A percentile compares a stretch with the other conserved stretches of the same genome.
Evolutionary conservation across 1,284 basidiomycete species (phyloP).

Genomic region (Pseudozyma hubeiensis): DNA sequence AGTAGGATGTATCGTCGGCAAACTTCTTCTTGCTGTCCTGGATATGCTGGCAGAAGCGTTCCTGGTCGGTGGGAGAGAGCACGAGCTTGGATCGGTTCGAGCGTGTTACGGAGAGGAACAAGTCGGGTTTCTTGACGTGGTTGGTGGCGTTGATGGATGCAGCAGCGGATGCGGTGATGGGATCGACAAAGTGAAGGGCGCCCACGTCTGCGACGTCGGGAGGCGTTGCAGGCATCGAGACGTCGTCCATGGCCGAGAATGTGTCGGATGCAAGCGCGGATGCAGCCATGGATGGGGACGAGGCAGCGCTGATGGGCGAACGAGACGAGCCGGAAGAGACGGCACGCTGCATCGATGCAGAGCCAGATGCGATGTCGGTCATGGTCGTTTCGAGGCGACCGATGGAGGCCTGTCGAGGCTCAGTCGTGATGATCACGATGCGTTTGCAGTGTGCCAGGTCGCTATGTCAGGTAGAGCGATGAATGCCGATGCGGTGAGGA

Average conservation of each 20-base stretch:
- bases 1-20: constrained; percentile 39
- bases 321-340: constrained; percentile 14
- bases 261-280: constrained; percentile 23
- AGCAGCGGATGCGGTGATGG: constrained; percentile 5
- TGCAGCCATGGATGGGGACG: constrained; percentile 30
- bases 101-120: constrained; percentile 28
- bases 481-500: background rate
- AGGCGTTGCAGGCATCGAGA: constrained; percentile 45
- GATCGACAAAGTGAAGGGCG: constrained; percentile 14
- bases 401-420: background rate
- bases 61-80: constrained; percentile 29
- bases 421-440: background rate
- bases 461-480: background rate
- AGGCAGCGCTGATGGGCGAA: constrained; percentile 24
- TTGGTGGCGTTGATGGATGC: constrained; percentile 13
- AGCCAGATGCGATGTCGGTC: constrained; percentile 10
- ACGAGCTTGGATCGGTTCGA: constrained; percentile 26
- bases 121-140: constrained; percentile 16
- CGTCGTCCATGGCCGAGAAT: constrained; percentile 31
- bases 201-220: constrained; percentile 21
- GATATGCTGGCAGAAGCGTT: constrained; percentile 33
- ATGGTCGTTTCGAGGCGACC: background rate
- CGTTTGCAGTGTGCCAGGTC: background rate
- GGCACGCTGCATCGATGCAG: constrained; percentile 24
- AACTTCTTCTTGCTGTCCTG: constrained; percentile 44